A percentile compares a stretch with the other conserved stretches of the same genome.
phyloP scores from a whole-genome alignment of 441 rosid species.

The Brassica balearica region DNA sequence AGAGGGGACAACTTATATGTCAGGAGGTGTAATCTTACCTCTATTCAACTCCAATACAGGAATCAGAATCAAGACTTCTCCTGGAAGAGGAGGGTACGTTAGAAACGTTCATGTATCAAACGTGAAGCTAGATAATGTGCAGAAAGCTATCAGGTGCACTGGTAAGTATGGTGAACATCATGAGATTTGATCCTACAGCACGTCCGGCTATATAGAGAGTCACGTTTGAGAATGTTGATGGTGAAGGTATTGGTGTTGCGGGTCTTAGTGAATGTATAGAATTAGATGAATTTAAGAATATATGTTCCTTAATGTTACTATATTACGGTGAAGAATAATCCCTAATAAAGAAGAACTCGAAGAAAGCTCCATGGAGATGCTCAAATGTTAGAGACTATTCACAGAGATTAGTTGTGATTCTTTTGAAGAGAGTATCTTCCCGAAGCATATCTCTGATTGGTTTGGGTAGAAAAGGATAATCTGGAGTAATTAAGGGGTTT shows the following conservation, averaged over 20 bases:
- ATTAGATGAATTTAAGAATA: conserved; percentile 64
- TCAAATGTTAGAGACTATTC: conserved; percentile 80
- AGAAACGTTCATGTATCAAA: conserved; percentile 75
- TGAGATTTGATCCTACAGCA: conserved; percentile 69
- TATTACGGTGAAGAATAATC: conserved; percentile 49
- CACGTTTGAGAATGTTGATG: conserved; percentile 72
- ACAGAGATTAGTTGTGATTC: conserved; percentile 61
- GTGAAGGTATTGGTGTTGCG: conserved; percentile 68
- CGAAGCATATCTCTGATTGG: conserved; percentile 69
- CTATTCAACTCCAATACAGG: conserved; percentile 70
- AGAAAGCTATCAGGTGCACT: conserved; percentile 65
- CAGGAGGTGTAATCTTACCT: conserved; percentile 77
- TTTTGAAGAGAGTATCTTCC: conserved; percentile 62
- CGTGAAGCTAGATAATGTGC: conserved; percentile 64
- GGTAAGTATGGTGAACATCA: conserved; percentile 90
- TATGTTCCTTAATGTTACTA: conserved; percentile 73
- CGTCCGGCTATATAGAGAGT: conserved; percentile 70
- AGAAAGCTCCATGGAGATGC: conserved; percentile 77
- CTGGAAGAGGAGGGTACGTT: conserved; percentile 94
- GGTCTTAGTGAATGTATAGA: conserved; percentile 84
- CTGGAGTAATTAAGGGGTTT: conserved; percentile 51
- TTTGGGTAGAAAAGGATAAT: conserved; percentile 52
- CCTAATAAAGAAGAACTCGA: conserved; percentile 20
- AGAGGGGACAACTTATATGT: background rate
- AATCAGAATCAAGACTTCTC: conserved; percentile 83